phyloP scores from a whole-genome alignment of 208 protist species.

The Trypanosoma lewisi region DNA sequence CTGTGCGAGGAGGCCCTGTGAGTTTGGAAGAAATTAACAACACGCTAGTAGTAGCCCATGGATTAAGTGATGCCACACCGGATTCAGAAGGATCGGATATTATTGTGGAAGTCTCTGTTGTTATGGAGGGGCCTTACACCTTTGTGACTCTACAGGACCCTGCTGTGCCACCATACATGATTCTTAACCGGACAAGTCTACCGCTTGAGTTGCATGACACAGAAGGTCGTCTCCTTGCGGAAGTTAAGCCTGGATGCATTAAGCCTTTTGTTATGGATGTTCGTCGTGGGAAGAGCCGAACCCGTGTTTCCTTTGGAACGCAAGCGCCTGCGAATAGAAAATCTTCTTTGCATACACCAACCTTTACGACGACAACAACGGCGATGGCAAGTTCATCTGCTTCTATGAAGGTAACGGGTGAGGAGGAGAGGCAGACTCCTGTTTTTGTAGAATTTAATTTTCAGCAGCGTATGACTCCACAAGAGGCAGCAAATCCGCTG shows the following conservation, averaged over 20 bases:
- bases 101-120: constrained; percentile 70
- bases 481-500: constrained; percentile 25
- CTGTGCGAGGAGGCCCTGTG: constrained; percentile 66
- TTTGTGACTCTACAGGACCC: constrained; percentile 76
- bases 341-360: neutral
- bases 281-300: constrained; percentile 7
- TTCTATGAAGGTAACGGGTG: too few species aligned
- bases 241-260: constrained; percentile 45
- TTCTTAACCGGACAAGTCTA: constrained; percentile 73
- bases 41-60: constrained; percentile 65
- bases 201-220: constrained; percentile 52
- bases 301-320: constrained; percentile 16
- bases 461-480: constrained; percentile 19
- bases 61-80: neutral
- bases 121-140: constrained; percentile 67
- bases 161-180: constrained; percentile 51
- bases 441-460: constrained; percentile 29
- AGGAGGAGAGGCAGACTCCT: neutral
- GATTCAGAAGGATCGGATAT: constrained; percentile 33
- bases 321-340: neutral
- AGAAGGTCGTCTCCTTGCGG: constrained; percentile 52
- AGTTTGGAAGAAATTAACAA: constrained; percentile 74
- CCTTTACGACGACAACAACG: neutral
- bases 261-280: constrained; percentile 27
- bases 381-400: neutral